A percentile compares a stretch with the other conserved stretches of the same genome.
Conservation (phyloP, 2,329 filamentous ascomycete genomes). For the Aureobasidium musti region DNA sequence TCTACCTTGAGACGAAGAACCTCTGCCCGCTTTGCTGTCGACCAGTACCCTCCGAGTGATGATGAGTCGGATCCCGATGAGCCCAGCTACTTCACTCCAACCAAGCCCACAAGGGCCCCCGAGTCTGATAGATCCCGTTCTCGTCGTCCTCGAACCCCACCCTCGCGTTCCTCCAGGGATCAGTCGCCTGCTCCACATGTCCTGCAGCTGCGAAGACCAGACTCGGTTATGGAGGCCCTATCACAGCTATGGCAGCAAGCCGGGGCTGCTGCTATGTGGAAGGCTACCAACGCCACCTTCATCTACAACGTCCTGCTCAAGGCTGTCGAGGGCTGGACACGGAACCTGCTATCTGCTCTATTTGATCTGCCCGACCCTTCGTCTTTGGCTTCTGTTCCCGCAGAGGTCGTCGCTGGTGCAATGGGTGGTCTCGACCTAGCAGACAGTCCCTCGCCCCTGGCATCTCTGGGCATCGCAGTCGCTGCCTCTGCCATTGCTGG, state of each 20-base stretch:
- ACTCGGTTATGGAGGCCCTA: slow-evolving; percentile 83
- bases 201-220: slow-evolving; percentile 69
- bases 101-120: slow-evolving; percentile 51
- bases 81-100: slow-evolving; percentile 79
- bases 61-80: slow-evolving; percentile 71
- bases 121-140: slow-evolving; percentile 39
- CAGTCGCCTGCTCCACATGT: slow-evolving; percentile 55
- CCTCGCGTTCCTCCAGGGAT: slow-evolving; percentile 45
- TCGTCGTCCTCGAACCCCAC: slow-evolving; percentile 47
- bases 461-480: slow-evolving; percentile 72
- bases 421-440: slow-evolving; percentile 74
- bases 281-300: slow-evolving; percentile 87
- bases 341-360: slow-evolving; percentile 85
- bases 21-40: slow-evolving; percentile 21
- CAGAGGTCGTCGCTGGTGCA: slow-evolving; percentile 41
- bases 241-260: slow-evolving; percentile 87
- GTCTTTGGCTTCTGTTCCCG: slow-evolving; percentile 56
- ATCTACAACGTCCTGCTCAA: slow-evolving; percentile 85
- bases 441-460: slow-evolving; percentile 78
- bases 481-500: slow-evolving; percentile 70
- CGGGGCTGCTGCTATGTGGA: slow-evolving; percentile 91
- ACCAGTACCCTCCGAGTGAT: slow-evolving; percentile 44
- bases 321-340: slow-evolving; percentile 87
- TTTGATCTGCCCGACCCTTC: slow-evolving; percentile 86
- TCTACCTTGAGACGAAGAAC: slow-evolving; percentile 4